Conservation (phyloP, 192 early-diverging fungal genomes). For the Backusella circina region DNA sequence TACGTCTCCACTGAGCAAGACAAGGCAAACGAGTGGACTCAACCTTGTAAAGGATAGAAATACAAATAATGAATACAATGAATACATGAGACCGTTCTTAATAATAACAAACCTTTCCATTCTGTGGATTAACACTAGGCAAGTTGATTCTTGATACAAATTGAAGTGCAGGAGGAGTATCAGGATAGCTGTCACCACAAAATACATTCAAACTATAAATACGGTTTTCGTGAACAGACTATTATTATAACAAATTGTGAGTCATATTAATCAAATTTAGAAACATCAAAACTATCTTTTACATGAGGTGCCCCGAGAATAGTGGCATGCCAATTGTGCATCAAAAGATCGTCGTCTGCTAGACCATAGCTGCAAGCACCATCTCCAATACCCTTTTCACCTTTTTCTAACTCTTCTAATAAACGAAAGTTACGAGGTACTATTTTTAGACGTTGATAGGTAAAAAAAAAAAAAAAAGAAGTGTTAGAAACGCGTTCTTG, state of each 20-base stretch:
- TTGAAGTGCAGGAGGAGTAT: conserved; percentile 68
- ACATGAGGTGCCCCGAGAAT: conserved; percentile 87
- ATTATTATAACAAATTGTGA: not conserved
- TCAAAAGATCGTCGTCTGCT: conserved; percentile 71
- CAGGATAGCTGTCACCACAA: conserved; percentile 88
- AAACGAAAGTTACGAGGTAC: conserved; percentile 97
- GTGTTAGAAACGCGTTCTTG: not conserved
- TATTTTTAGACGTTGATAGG: conserved; percentile 27
- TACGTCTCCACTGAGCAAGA: conserved; percentile 83
- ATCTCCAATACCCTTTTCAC: conserved; percentile 94
- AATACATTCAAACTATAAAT: conserved; percentile 85
- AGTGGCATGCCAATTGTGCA: conserved; percentile 88
- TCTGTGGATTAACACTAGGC: conserved; percentile 78
- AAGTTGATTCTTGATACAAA: conserved; percentile 88
- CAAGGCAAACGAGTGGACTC: conserved; percentile 59
- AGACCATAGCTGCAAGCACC: conserved; percentile 93
- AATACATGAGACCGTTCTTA: not conserved
- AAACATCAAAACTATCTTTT: conserved; percentile 13
- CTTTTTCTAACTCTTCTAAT: conserved; percentile 95
- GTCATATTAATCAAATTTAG: not conserved
- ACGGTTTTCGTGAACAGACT: conserved; percentile 95
- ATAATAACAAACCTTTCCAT: conserved; percentile 58
- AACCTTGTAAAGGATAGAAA: conserved; percentile 44
- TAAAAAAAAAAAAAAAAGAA: not conserved
- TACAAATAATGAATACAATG: not conserved